Base-by-base conservation (phyloP, 164 flowering plant genomes). In the Nymphaea thermarum region DNA sequence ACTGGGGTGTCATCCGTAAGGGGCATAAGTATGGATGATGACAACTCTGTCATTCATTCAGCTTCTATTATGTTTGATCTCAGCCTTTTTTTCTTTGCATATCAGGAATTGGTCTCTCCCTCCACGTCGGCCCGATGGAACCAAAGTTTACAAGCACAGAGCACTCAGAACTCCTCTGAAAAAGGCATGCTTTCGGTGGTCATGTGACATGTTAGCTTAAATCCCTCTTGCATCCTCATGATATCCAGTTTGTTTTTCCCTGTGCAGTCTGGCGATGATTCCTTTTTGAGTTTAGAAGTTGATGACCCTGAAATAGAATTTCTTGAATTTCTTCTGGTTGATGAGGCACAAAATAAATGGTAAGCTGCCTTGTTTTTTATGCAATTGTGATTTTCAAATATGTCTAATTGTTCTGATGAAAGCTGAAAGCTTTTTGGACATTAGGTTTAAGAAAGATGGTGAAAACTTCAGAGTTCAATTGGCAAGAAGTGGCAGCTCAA, bases 121-220 rank as follows among this genome's bases (percentile, higher is more conserved):
- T 73, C 78, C 87, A 64, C 79, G 78, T 67, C 81, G 70, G 57
- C 98, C 99, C 43, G 86, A 86, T 71, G 92, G 95, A 73, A 87
- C 96, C 15, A 76, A 72, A 76, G 73, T 77, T 43, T 82, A 87
- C 75, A 88, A 90, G 76, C 82, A 94, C 74, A 78, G 71, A 77
- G 99, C 99, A 71, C 87, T 91, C 44, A 85, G 93, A 82, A 86
- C 87, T 75, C 96, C 96, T 44, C 90, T 91, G 67, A 64, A 68
- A 25, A 88, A 81, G 72, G 99, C 90, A 79, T 75, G 85, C 70
- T 2, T 61, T 61, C 16, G 6, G 36, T 61, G 63, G 63, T 47
- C 12, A 47, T 12, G 12, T 47, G 55, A 47, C 55, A 47, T 47
- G 55, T 47, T 47, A 47, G 6, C 55, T 47, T 47, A 6, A 47